Evolutionary conservation across 176 grass and related monocot genomes (phyloP).

Genomic region (Paspalum vaginatum): DNA sequence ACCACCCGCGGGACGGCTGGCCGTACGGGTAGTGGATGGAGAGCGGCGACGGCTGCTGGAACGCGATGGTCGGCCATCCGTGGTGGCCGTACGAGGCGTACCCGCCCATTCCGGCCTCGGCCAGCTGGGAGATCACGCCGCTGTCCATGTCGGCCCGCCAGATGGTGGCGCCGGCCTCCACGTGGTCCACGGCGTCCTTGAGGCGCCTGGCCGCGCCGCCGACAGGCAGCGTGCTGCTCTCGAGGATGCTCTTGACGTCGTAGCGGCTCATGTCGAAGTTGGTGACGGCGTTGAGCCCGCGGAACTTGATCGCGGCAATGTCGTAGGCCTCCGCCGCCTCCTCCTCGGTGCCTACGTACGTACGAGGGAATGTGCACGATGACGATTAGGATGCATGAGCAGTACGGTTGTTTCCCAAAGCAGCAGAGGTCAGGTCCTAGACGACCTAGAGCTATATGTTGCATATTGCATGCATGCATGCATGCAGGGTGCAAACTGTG

Average conservation of each 20-base stretch:
- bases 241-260: conserved; percentile 71
- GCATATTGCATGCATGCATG: conserved; percentile 53
- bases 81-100: conserved; percentile 50
- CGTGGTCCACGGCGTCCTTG: conserved; percentile 52
- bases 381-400: conserved; percentile 26
- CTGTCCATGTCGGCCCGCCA: conserved; percentile 50
- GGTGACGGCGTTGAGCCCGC: conserved; percentile 69
- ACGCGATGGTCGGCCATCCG: conserved; percentile 63
- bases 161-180: conserved; percentile 45
- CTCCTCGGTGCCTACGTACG: conserved; percentile 67
- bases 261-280: conserved; percentile 85
- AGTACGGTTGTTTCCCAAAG: conserved; percentile 40
- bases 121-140: conserved; percentile 47
- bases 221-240: conserved; percentile 52
- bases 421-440: conserved; percentile 1
- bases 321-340: conserved; percentile 89
- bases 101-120: conserved; percentile 39
- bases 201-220: conserved; percentile 53
- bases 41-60: conserved; percentile 61
- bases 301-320: conserved; percentile 79
- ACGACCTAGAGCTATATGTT: background rate
- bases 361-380: conserved; percentile 21
- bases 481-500: conserved; percentile 33
- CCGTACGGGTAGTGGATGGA: conserved; percentile 59
- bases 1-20: conserved; percentile 50